Evolutionary conservation across 1,284 basidiomycete species (phyloP).

Genomic region (Trametes sp.): DNA sequence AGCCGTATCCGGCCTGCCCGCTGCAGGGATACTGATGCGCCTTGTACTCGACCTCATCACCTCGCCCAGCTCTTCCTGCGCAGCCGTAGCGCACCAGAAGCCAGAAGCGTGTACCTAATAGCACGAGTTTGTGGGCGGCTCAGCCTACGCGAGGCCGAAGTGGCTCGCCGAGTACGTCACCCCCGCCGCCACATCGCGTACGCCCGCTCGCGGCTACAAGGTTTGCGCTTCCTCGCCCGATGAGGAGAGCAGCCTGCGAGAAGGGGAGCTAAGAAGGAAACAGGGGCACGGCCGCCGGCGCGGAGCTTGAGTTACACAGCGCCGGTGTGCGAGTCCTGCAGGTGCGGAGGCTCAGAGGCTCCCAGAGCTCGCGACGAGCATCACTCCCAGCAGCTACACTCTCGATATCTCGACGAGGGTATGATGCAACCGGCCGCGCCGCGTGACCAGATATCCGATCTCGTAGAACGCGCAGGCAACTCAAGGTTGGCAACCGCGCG

Average conservation of each 20-base stretch:
- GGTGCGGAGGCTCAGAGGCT: neutral
- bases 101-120: constrained; percentile 5
- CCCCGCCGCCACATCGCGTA: constrained; percentile 8
- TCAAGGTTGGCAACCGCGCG: constrained; percentile 8
- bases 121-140: constrained; percentile 10
- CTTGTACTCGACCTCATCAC: neutral
- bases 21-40: neutral
- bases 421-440: constrained; percentile 12
- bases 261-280: neutral
- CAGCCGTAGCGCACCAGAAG: neutral
- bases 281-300: constrained; percentile 6
- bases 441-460: constrained; percentile 27
- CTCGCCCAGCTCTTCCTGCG: neutral
- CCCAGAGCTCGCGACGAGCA: neutral
- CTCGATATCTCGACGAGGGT: constrained; percentile 1
- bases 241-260: constrained; percentile 7
- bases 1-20: neutral
- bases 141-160: neutral
- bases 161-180: constrained; percentile 14
- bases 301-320: constrained; percentile 19
- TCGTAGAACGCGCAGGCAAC: constrained; percentile 8
- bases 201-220: constrained; percentile 5
- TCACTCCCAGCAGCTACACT: neutral
- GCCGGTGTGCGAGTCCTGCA: constrained; percentile 9
- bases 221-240: neutral